Conservation (phyloP, 257 asterid genomes). For the Eustoma russellianum region DNA sequence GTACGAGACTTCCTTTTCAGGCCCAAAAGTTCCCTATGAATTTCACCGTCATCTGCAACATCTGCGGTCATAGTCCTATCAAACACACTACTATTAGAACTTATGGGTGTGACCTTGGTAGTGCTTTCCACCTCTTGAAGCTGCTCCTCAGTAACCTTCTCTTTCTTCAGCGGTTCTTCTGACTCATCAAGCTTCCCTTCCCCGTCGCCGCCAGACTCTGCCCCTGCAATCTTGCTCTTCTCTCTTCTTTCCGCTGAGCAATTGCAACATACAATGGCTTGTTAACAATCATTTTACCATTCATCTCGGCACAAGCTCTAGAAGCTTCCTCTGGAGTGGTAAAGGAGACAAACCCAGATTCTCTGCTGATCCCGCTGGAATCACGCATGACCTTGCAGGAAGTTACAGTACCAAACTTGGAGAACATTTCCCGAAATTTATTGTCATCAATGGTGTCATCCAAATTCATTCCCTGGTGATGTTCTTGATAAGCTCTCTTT, state of each 20-base stretch:
- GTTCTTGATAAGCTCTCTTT: conserved; percentile 40
- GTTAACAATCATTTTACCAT: conserved; percentile 38
- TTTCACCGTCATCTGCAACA: conserved; percentile 42
- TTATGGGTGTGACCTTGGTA: conserved; percentile 25
- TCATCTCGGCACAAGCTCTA: conserved; percentile 54
- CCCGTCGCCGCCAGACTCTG: too few species aligned
- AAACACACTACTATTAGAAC: conserved; percentile 20
- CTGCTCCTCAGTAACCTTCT: conserved; percentile 74
- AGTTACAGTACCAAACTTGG: conserved; percentile 62
- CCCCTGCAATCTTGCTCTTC: conserved; percentile 46
- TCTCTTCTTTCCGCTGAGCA: conserved; percentile 57
- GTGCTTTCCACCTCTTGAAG: conserved; percentile 70
- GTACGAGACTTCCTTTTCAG: conserved; percentile 75
- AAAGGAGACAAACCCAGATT: conserved; percentile 65
- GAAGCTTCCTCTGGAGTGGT: conserved; percentile 53
- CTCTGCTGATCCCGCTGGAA: conserved; percentile 51
- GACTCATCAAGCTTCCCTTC: conserved; percentile 79
- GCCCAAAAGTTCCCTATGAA: conserved; percentile 71
- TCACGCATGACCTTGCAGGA: conserved; percentile 54
- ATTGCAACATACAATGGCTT: conserved; percentile 55
- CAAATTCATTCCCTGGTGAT: conserved; percentile 38
- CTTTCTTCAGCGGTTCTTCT: conserved; percentile 73
- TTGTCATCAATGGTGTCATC: conserved; percentile 61
- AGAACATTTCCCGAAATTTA: too few species aligned
- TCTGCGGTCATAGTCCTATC: conserved; percentile 11